Percentiles rank a stretch among this genome's conserved stretches.
Evolutionary conservation across 2,329 filamentous ascomycete genomes (phyloP).

Genomic region (Beauveria sp.): DNA sequence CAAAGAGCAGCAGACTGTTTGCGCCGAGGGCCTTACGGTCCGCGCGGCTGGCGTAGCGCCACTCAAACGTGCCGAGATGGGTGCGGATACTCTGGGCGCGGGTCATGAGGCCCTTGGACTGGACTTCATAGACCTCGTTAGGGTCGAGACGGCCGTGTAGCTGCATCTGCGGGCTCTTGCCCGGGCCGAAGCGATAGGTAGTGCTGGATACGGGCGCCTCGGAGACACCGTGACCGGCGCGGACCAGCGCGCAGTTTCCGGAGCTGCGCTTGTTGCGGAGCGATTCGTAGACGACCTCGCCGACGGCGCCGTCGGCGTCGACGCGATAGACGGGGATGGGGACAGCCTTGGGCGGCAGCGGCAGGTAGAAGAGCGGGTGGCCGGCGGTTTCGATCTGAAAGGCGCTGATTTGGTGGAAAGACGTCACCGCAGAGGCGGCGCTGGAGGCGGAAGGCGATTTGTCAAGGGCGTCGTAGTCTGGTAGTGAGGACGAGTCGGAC

Average conservation of each 20-base stretch:
- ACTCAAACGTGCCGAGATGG: constrained; percentile 44
- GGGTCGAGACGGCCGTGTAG: constrained; percentile 13
- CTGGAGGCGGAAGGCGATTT: constrained; percentile 1
- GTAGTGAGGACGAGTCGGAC: constrained; percentile 19
- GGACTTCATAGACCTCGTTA: constrained; percentile 21
- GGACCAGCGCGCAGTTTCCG: constrained; percentile 40
- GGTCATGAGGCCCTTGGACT: constrained; percentile 34
- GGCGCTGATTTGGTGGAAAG: constrained; percentile 35
- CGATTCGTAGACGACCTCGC: constrained; percentile 41
- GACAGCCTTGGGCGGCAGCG: constrained; percentile 27
- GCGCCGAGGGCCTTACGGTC: constrained; percentile 37
- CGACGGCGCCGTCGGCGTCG: constrained; percentile 27
- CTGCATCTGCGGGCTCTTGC: constrained; percentile 39
- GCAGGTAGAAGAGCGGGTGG: constrained; percentile 35
- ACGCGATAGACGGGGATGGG: constrained; percentile 38
- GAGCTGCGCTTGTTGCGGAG: constrained; percentile 39
- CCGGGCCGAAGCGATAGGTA: constrained; percentile 50
- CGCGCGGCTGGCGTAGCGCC: constrained; percentile 43
- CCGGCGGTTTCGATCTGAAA: constrained; percentile 44
- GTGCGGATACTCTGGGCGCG: constrained; percentile 39
- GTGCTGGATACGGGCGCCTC: constrained; percentile 39
- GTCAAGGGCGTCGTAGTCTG: constrained; percentile 8
- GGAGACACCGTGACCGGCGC: constrained; percentile 27
- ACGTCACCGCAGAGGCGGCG: constrained; percentile 1
- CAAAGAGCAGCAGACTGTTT: constrained; percentile 43